phyloP scores from a whole-genome alignment of 2,329 filamentous ascomycete species.

The Nemania serpens region DNA sequence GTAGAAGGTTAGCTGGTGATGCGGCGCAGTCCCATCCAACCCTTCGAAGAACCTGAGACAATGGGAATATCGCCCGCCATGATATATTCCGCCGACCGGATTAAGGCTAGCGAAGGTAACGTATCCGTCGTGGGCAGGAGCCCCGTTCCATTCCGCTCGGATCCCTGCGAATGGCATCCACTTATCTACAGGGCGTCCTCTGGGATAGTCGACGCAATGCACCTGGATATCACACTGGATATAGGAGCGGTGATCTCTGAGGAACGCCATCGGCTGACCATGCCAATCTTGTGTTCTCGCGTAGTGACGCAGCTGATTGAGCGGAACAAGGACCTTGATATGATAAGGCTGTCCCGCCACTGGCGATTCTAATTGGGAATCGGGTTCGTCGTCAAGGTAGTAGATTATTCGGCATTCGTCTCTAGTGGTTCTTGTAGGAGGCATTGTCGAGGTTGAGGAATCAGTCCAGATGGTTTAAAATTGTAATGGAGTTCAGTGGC shows the following conservation, averaged over 20 bases:
- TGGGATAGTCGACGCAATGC: not conserved
- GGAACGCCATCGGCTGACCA: not conserved
- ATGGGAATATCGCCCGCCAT: conserved; percentile 1
- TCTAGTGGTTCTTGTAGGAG: too few species aligned
- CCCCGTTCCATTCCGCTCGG: conserved; percentile 10
- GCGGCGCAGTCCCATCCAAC: not conserved
- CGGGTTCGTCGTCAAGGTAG: not conserved
- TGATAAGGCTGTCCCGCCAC: not conserved
- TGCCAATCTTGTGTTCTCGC: not conserved
- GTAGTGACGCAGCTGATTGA: not conserved
- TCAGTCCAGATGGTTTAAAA: too few species aligned
- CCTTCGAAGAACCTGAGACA: conserved; percentile 1
- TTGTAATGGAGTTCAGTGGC: too few species aligned
- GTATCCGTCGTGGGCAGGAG: not conserved
- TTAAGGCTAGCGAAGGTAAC: conserved; percentile 2
- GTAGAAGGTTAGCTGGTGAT: too few species aligned
- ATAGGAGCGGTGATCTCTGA: conserved; percentile 3
- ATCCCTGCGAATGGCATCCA: not conserved
- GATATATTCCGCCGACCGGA: not conserved
- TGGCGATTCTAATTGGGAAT: not conserved
- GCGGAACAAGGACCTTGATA: not conserved
- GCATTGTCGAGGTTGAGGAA: too few species aligned
- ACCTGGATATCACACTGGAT: not conserved
- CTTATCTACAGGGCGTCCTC: not conserved
- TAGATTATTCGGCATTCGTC: not conserved